Evolutionary conservation across 2,329 filamentous ascomycete genomes (phyloP).

Genomic region (Pseudogymnoascus verrucosus): DNA sequence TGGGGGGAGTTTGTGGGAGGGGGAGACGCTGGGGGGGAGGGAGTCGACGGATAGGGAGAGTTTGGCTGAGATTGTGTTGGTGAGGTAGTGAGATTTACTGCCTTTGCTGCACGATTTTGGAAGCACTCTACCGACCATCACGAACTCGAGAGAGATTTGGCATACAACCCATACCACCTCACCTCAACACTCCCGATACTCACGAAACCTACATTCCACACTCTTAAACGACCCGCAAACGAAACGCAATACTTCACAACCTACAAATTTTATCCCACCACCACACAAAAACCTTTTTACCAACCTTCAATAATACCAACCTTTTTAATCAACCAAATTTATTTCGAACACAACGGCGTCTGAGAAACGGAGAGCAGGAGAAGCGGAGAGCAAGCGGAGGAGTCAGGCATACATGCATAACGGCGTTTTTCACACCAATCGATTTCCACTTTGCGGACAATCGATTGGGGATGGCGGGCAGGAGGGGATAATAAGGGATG

Average conservation of each 20-base stretch:
- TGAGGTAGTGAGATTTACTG: not conserved
- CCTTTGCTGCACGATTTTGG: not conserved
- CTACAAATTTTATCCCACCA: not conserved
- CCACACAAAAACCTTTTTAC: not conserved
- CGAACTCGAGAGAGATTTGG: not conserved
- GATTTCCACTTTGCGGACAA: not conserved
- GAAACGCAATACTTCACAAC: not conserved
- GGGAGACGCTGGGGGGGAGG: constrained; percentile 39
- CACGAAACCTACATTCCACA: not conserved
- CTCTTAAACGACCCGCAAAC: not conserved
- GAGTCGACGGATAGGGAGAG: constrained; percentile 3
- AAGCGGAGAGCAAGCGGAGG: not conserved
- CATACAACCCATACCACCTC: not conserved
- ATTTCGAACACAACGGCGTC: not conserved
- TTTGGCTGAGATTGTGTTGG: not conserved
- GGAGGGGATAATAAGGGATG: not conserved
- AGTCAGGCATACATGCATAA: not conserved
- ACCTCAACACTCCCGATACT: not conserved
- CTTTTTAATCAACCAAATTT: not conserved
- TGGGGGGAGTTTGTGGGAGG: constrained; percentile 47
- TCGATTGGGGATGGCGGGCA: not conserved
- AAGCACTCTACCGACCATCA: not conserved
- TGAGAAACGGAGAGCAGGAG: not conserved
- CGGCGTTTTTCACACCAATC: not conserved
- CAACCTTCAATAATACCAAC: not conserved